phyloP scores from a whole-genome alignment of 208 protist genomes.

The Crithidia acanthocephali region DNA sequence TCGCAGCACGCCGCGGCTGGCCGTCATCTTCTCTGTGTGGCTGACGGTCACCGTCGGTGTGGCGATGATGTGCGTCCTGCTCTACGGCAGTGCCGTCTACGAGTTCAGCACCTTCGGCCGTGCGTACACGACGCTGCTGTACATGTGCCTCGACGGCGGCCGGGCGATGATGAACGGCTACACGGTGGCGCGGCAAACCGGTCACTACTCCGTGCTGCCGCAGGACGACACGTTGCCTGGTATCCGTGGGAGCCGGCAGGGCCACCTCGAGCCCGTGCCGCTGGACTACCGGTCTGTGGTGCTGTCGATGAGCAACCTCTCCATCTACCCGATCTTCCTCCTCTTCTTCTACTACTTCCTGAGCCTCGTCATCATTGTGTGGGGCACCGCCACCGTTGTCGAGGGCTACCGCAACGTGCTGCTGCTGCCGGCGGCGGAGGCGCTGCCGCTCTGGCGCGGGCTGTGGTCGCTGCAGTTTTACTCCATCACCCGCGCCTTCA shows the following conservation, averaged over 20 bases:
- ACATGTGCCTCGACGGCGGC: slow-evolving; percentile 17
- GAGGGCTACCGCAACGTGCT: slow-evolving; percentile 33
- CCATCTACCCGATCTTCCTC: slow-evolving; percentile 8
- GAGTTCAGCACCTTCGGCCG: slow-evolving; percentile 21
- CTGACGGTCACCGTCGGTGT: slow-evolving; percentile 14
- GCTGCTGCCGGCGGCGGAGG: slow-evolving; percentile 12
- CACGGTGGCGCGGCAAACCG: slow-evolving; percentile 8
- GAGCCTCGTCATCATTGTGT: slow-evolving; percentile 23
- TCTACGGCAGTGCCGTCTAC: slow-evolving; percentile 19
- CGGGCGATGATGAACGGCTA: slow-evolving; percentile 16
- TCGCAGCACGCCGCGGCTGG: slow-evolving; percentile 14
- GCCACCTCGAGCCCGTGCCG: slow-evolving; percentile 13
- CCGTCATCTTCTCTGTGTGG: slow-evolving; percentile 9
- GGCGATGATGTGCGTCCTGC: slow-evolving; percentile 14
- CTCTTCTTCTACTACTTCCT: slow-evolving; percentile 29
- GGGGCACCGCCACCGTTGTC: slow-evolving; percentile 21
- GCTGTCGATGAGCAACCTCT: background rate
- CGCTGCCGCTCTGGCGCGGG: slow-evolving; percentile 17
- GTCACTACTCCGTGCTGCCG: slow-evolving; percentile 6
- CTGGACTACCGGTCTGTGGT: slow-evolving; percentile 20
- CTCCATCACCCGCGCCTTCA: slow-evolving; percentile 10
- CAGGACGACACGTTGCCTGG: slow-evolving; percentile 22
- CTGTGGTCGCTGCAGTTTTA: slow-evolving; percentile 24
- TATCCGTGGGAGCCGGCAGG: slow-evolving; percentile 14
- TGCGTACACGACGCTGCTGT: slow-evolving; percentile 19